Percentiles rank a stretch among this genome's conserved stretches.
Evolutionary conservation across 2,329 filamentous ascomycete genomes (phyloP).

Genomic region (Epichloe uncinata): DNA sequence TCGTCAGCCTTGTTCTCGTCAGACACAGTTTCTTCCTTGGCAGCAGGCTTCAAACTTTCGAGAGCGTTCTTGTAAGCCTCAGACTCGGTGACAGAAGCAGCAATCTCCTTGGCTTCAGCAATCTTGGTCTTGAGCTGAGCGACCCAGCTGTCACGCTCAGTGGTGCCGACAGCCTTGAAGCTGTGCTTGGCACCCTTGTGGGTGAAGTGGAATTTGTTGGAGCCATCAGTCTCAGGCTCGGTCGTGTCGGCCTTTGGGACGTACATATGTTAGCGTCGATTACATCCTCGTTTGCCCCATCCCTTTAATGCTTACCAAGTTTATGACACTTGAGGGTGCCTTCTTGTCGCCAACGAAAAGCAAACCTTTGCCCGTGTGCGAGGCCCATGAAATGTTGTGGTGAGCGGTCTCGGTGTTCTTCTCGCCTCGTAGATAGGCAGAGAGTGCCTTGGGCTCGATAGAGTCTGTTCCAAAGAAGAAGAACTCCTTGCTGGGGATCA

Average conservation of each 20-base stretch:
- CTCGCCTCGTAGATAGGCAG: conserved; percentile 72
- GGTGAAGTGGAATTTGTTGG: conserved; percentile 75
- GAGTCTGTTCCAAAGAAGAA: conserved; percentile 75
- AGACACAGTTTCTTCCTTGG: conserved; percentile 18
- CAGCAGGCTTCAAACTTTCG: conserved; percentile 46
- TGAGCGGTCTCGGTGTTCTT: conserved; percentile 66
- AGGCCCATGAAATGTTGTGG: conserved; percentile 76
- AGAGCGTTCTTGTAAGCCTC: conserved; percentile 83
- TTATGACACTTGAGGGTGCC: conserved; percentile 67
- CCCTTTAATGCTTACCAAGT: conserved; percentile 49
- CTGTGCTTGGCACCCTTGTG: conserved; percentile 80
- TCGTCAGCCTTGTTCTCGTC: conserved; percentile 20
- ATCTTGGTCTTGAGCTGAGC: conserved; percentile 70
- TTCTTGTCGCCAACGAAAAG: conserved; percentile 85
- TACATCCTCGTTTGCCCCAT: too few relatives aligned
- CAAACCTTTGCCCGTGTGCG: conserved; percentile 88
- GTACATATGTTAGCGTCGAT: not conserved
- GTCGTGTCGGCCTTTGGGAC: conserved; percentile 40
- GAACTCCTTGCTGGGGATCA: conserved; percentile 84
- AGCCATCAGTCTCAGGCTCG: conserved; percentile 63
- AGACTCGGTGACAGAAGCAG: conserved; percentile 57
- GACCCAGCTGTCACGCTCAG: conserved; percentile 90
- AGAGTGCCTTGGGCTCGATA: conserved; percentile 59
- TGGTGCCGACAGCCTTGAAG: conserved; percentile 65
- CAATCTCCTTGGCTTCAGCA: conserved; percentile 71